Evolutionary conservation across 139 green algal species (phyloP), one percentile per base, ranked within the genome.

Genomic region (Chlamydomonas schloesseri): DNA sequence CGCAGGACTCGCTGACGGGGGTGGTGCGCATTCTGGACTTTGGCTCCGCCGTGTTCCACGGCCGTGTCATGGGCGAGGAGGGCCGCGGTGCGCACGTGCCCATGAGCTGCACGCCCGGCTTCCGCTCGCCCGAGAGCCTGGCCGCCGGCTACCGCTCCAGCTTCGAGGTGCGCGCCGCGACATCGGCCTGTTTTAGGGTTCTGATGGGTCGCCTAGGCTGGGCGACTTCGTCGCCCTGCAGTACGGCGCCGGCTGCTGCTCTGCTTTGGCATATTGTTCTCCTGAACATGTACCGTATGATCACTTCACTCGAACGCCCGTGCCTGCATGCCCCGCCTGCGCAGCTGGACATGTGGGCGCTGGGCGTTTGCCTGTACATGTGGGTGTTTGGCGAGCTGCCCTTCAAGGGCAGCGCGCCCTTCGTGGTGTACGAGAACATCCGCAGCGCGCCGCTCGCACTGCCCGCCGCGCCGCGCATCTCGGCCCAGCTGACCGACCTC

Each of bases 21-120:
- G 81, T 86, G 57, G 89, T 95, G 34, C 93, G 92, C 88, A 95
- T 95, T 60, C 87, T 90, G n/a, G 92, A 95, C 87, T 95, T 95
- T 89, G 90, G 90, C 74, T 82, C 55, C 0, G 70, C 87, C 1
- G 84, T 89, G 62, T 50, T 94, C 28, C 75, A 84, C 36, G 84
- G 91, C 71, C 76, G 73, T 2, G 64, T 53, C 46, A 17, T 50
- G 42, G 78, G 78, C 15, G 64, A 75, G 78, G 78, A 84, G 21
- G 78, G 64, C 8, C 88, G 85, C 60, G 79, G 80, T 47, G 89
- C 73, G 73, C 86, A 80, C 70, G 86, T 76, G 82, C 65, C 73
- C 60, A 70, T 88, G 64, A 74, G 47, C 71, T 87, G 82, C 86
- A 93, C 89, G 18, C 89, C 89, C 2, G 89, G 82, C 28, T 94